phyloP scores from a whole-genome alignment of 2,329 filamentous ascomycete genomes.

The Xylariomycetidae sp. region DNA sequence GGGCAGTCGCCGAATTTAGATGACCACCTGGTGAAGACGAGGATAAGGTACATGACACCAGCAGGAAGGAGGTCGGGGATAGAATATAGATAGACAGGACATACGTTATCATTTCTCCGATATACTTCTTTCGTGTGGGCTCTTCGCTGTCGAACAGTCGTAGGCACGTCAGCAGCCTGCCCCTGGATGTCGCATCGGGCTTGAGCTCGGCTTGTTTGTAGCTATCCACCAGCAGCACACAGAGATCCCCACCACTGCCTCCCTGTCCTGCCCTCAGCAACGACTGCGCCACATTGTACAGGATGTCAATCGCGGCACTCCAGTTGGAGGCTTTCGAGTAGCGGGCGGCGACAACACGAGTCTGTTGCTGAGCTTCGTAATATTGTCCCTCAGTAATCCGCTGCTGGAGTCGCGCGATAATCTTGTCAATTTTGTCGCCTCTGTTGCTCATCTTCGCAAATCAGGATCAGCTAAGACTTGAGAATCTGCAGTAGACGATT shows the following conservation, averaged over 20 bases:
- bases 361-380: constrained; percentile 98
- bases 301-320: constrained; percentile 78
- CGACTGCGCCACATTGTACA: constrained; percentile 77
- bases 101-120: constrained; percentile 75
- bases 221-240: constrained; percentile 81
- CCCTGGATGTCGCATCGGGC: constrained; percentile 70
- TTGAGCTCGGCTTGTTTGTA: constrained; percentile 82
- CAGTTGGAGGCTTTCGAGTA: constrained; percentile 89
- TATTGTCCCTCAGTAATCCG: constrained; percentile 88
- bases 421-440: constrained; percentile 48
- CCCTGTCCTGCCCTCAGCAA: constrained; percentile 90
- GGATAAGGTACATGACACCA: constrained; percentile 6
- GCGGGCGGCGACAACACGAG: constrained; percentile 88
- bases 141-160: constrained; percentile 77
- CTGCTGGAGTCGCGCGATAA: constrained; percentile 66
- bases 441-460: constrained; percentile 32
- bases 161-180: constrained; percentile 71
- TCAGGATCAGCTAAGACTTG: no score
- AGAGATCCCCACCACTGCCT: constrained; percentile 86
- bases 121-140: constrained; percentile 88
- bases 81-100: no score
- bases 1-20: constrained; percentile 80
- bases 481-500: no score
- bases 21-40: constrained; percentile 64
- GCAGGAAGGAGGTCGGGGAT: no score